phyloP scores from a whole-genome alignment of 2,329 filamentous ascomycete species.

The Fusarium austroafricanum region DNA sequence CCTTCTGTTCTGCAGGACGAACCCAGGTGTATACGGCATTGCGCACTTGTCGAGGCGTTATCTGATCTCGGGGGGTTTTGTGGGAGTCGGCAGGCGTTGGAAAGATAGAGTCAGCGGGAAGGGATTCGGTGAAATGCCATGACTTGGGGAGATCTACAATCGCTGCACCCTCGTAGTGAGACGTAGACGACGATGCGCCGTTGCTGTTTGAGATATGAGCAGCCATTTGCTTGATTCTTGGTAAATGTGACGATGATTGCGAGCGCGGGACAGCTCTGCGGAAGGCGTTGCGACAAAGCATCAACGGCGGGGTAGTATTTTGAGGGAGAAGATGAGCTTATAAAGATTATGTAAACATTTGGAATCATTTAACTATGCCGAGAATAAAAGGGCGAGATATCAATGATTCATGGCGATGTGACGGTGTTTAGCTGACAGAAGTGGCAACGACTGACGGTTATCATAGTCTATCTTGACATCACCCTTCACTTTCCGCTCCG shows the following conservation, averaged over 20 bases:
- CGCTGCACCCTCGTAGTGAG: constrained; percentile 49
- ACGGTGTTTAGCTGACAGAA: constrained; percentile 33
- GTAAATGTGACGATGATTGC: constrained; percentile 35
- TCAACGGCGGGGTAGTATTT: constrained; percentile 41
- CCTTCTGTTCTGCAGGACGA: constrained; percentile 77
- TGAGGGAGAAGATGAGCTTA: constrained; percentile 3
- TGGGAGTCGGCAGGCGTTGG: constrained; percentile 86
- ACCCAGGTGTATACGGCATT: constrained; percentile 92
- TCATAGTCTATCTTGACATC: constrained; percentile 40
- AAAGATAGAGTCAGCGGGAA: constrained; percentile 82
- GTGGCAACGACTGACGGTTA: constrained; percentile 35
- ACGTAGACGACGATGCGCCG: constrained; percentile 33
- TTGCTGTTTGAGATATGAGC: constrained; percentile 50
- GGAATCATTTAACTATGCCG: constrained; percentile 13
- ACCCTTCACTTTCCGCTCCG: constrained; percentile 20
- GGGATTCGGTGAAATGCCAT: constrained; percentile 71
- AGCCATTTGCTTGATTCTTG: constrained; percentile 49
- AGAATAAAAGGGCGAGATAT: neutral
- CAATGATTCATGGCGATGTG: constrained; percentile 8
- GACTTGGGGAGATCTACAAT: constrained; percentile 71
- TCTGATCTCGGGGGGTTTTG: constrained; percentile 78
- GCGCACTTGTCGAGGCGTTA: constrained; percentile 85
- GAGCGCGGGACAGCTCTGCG: constrained; percentile 49
- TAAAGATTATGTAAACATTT: constrained; percentile 14
- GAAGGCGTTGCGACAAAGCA: constrained; percentile 51